Conservation (phyloP, 164 flowering plant genomes). For the Pachysandra terminalis region DNA sequence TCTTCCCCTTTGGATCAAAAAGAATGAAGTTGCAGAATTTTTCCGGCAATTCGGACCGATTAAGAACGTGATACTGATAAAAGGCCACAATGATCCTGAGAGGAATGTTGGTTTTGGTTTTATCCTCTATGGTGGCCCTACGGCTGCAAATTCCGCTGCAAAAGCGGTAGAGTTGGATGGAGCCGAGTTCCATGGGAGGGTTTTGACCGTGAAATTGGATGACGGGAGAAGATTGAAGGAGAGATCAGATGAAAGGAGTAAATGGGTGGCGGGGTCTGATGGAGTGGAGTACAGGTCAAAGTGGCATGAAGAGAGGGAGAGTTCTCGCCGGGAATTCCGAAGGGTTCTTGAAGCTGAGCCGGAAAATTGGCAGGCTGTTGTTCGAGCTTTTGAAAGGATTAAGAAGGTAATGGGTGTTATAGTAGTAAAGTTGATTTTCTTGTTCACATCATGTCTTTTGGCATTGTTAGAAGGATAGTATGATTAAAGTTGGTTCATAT, state of each 20-base stretch:
- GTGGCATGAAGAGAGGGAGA: slow-evolving; percentile 86
- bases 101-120: slow-evolving; percentile 85
- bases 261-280: slow-evolving; percentile 57
- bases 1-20: slow-evolving; percentile 82
- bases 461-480: too few species aligned
- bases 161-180: slow-evolving; percentile 96
- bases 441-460: neutral
- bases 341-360: slow-evolving; percentile 71
- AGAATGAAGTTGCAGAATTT: slow-evolving; percentile 62
- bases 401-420: slow-evolving; percentile 53
- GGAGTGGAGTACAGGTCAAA: slow-evolving; percentile 45
- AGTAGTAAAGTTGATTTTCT: neutral
- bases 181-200: slow-evolving; percentile 87
- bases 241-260: slow-evolving; percentile 47
- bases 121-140: slow-evolving; percentile 59
- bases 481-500: too few species aligned
- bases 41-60: slow-evolving; percentile 93
- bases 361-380: slow-evolving; percentile 92
- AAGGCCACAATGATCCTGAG: slow-evolving; percentile 61
- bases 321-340: slow-evolving; percentile 43
- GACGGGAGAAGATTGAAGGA: slow-evolving; percentile 74
- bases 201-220: slow-evolving; percentile 85
- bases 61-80: slow-evolving; percentile 71
- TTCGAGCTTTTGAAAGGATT: slow-evolving; percentile 69
- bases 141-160: slow-evolving; percentile 58